A percentile compares a stretch with the other conserved stretches of the same genome.
Conservation (phyloP, 179 eudicot species). For the Silene noctiflora region DNA sequence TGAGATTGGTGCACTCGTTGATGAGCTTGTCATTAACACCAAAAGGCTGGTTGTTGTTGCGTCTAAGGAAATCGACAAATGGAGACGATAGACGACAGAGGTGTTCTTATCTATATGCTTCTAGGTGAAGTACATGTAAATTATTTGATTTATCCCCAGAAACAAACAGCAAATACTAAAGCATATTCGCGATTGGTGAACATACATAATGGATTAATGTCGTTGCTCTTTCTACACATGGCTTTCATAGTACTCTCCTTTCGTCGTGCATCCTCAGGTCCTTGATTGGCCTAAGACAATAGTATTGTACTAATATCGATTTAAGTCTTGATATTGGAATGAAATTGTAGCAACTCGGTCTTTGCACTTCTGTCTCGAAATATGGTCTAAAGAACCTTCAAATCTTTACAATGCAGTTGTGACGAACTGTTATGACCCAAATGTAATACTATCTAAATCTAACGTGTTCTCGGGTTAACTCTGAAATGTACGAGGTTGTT, state of each 20-base stretch:
- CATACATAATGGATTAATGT: not conserved
- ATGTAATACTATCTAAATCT: not conserved
- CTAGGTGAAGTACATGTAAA: constrained; percentile 17
- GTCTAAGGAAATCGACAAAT: constrained; percentile 65
- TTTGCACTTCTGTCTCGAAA: not conserved
- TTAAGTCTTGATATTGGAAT: not conserved
- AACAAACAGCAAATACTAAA: constrained; percentile 3
- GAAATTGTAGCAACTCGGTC: not conserved
- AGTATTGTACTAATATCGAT: not conserved
- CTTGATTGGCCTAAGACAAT: not conserved
- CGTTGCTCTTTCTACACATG: not conserved
- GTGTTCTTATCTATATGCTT: not conserved
- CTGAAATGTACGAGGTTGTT: not conserved
- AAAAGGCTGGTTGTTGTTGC: constrained; percentile 59
- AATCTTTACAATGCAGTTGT: not conserved
- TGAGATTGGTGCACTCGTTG: constrained; percentile 54
- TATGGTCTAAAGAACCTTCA: not conserved
- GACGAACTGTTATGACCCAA: not conserved
- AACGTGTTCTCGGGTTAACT: not conserved
- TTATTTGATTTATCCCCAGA: not conserved
- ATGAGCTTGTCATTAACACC: constrained; percentile 59
- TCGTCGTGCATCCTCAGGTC: not conserved
- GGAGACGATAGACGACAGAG: constrained; percentile 42
- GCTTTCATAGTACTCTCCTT: not conserved
- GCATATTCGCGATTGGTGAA: constrained; percentile 11